Conservation (phyloP, 2,329 filamentous ascomycete species). For the Corniculantispora saksenae region DNA sequence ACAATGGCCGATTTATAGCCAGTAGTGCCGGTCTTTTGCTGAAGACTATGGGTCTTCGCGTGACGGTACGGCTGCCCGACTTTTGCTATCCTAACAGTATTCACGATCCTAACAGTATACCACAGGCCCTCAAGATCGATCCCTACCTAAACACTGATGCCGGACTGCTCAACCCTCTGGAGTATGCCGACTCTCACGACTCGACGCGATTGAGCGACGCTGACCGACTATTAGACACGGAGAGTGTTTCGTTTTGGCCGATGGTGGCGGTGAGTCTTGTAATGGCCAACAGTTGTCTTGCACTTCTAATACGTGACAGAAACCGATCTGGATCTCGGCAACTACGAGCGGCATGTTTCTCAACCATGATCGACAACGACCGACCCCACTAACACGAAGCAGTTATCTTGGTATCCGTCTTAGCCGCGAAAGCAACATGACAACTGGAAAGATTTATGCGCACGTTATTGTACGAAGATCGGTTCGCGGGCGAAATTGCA, state of each 20-base stretch:
- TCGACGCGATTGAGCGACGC: background rate
- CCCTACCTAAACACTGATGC: constrained; percentile 47
- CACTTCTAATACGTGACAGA: constrained; percentile 26
- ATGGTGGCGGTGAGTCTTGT: constrained; percentile 56
- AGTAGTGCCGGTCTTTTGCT: constrained; percentile 57
- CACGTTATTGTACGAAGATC: constrained; percentile 68
- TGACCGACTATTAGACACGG: constrained; percentile 61
- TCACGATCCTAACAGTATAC: background rate
- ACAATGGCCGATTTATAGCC: background rate
- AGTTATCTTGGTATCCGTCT: constrained; percentile 69
- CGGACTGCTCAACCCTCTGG: constrained; percentile 32
- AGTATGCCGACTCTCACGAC: constrained; percentile 26
- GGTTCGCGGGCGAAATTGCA: background rate
- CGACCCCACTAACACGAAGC: background rate
- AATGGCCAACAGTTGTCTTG: constrained; percentile 33
- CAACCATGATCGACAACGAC: background rate
- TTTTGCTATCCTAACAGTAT: background rate
- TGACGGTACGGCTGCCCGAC: constrained; percentile 22
- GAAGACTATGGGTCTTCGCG: constrained; percentile 29
- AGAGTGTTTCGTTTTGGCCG: constrained; percentile 84
- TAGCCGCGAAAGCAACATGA: constrained; percentile 90
- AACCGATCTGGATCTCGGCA: constrained; percentile 57
- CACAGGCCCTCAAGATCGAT: constrained; percentile 48
- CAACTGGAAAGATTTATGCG: constrained; percentile 93
- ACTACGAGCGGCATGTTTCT: constrained; percentile 36